Conservation (phyloP, 176 grass and related monocot genomes). For the Guadua angustifolia region DNA sequence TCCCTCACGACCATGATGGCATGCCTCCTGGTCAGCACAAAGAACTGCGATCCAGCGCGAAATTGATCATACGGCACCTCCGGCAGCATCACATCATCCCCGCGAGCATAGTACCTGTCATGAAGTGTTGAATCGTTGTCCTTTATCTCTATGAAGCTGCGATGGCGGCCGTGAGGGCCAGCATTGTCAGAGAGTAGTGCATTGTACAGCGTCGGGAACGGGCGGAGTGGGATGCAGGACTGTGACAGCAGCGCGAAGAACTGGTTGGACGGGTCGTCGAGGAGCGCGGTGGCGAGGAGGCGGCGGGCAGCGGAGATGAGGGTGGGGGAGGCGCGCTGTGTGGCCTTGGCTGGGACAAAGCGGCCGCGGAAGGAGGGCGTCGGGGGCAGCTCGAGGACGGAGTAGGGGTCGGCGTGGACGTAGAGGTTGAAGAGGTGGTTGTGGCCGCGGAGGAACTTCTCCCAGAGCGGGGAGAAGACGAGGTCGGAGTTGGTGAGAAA, state of each 20-base stretch:
- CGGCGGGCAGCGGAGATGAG: slow-evolving; percentile 86
- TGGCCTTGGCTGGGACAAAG: slow-evolving; percentile 85
- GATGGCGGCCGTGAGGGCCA: slow-evolving; percentile 54
- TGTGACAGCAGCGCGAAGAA: slow-evolving; percentile 87
- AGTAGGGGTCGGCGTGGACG: slow-evolving; percentile 79
- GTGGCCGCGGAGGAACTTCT: slow-evolving; percentile 75
- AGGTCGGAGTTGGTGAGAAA: slow-evolving; percentile 85
- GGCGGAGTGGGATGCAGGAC: slow-evolving; percentile 84
- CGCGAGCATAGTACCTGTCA: slow-evolving; percentile 86
- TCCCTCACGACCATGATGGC: slow-evolving; percentile 87
- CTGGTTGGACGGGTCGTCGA: slow-evolving; percentile 70
- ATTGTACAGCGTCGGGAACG: slow-evolving; percentile 71
- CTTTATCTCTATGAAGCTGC: slow-evolving; percentile 96
- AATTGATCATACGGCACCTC: slow-evolving; percentile 83
- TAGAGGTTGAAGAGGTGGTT: slow-evolving; percentile 75
- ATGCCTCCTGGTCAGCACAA: slow-evolving; percentile 75
- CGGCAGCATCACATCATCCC: slow-evolving; percentile 73
- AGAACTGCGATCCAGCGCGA: slow-evolving; percentile 88
- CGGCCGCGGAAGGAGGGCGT: slow-evolving; percentile 69
- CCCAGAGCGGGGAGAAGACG: slow-evolving; percentile 90
- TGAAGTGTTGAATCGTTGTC: slow-evolving; percentile 59
- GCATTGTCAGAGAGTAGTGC: slow-evolving; percentile 57
- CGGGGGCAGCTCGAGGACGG: slow-evolving; percentile 48
- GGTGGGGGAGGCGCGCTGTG: slow-evolving; percentile 83
- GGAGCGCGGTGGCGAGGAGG: slow-evolving; percentile 72